phyloP scores from a whole-genome alignment of 495 filamentous ascomycete genomes.

The Penicillium desertorum region DNA sequence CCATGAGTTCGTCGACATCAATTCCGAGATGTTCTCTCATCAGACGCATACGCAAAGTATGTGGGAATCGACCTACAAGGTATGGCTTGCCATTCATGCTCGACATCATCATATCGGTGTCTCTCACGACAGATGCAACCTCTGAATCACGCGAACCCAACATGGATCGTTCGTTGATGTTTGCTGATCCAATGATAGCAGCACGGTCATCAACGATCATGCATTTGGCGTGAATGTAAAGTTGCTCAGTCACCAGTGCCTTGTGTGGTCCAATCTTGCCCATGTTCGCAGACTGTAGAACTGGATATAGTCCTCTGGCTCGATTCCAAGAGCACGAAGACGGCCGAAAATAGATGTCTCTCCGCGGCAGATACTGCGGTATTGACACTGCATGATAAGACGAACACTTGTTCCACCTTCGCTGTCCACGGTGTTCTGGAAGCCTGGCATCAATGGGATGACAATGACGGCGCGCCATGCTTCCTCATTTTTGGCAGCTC shows the following conservation, averaged over 20 bases:
- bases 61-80: slow-evolving; percentile 86
- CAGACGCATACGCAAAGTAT: slow-evolving; percentile 86
- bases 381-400: slow-evolving; percentile 97
- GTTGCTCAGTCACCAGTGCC: slow-evolving; percentile 86
- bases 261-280: slow-evolving; percentile 84
- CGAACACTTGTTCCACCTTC: slow-evolving; percentile 92
- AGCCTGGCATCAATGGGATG: slow-evolving; percentile 96
- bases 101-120: slow-evolving; percentile 91
- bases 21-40: slow-evolving; percentile 98
- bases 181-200: slow-evolving; percentile 94
- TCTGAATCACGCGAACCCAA: slow-evolving; percentile 88
- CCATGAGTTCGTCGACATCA: slow-evolving; percentile 87
- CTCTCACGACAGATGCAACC: slow-evolving; percentile 84
- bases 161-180: slow-evolving; percentile 99
- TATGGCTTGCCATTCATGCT: slow-evolving; percentile 88
- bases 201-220: slow-evolving; percentile 95
- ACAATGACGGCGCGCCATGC: slow-evolving; percentile 92
- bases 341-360: slow-evolving; percentile 91
- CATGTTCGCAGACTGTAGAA: slow-evolving; percentile 92
- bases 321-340: slow-evolving; percentile 76
- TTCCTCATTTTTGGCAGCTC: slow-evolving; percentile 80
- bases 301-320: slow-evolving; percentile 94
- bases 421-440: slow-evolving; percentile 93
- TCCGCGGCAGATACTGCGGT: slow-evolving; percentile 92
- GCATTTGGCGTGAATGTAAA: slow-evolving; percentile 97